Evolutionary conservation across 345 rosid genomes (phyloP), one percentile per base, ranked within the genome.

Genomic region (Rhodamnia argentea): DNA sequence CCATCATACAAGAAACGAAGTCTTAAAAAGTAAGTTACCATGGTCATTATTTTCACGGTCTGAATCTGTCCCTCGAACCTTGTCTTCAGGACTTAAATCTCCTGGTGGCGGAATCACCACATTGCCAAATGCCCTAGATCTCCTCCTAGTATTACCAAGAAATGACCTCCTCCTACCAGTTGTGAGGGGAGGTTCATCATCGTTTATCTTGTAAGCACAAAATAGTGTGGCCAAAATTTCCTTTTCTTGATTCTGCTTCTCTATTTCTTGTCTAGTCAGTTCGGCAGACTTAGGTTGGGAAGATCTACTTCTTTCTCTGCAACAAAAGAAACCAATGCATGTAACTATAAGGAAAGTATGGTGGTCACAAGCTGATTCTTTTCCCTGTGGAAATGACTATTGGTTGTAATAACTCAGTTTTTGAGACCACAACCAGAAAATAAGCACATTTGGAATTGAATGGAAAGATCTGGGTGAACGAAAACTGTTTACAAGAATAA

Each of bases 201-300:
- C 83, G 5, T 58, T n/a, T 32, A 54, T 82, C 85, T 51, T 70
- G 12, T 60, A 18, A 86, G 84, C 23, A 86, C 29, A 26, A 82
- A 86, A 86, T 5, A 86, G 85, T 13, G 87, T 37, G 78, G 60
- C 56, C 60, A 86, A 29, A 37, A 86, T 54, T 83, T 86, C 87
- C 26, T 60, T 83, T 78, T 55, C 40, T 75, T 29, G 23, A 42
- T 29, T 44, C n/a, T 23, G 9, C 87, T 85, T 85, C 50, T 64
- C 57, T 54, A 52, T 64, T 15, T 29, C 26, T 52, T 82, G 59
- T 52, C 84, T 15, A 54, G 84, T 54, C 58, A 85, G 32, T 47
- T 84, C 55, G 3, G 55, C 78, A 70, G 78, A 70, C 13, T 70
- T 70, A 32, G 78, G 44, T 18, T 70, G 22, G 24, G 78, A 32